Base-by-base conservation (phyloP, 192 early-diverging fungal species). In the Coemansia sp. region DNA sequence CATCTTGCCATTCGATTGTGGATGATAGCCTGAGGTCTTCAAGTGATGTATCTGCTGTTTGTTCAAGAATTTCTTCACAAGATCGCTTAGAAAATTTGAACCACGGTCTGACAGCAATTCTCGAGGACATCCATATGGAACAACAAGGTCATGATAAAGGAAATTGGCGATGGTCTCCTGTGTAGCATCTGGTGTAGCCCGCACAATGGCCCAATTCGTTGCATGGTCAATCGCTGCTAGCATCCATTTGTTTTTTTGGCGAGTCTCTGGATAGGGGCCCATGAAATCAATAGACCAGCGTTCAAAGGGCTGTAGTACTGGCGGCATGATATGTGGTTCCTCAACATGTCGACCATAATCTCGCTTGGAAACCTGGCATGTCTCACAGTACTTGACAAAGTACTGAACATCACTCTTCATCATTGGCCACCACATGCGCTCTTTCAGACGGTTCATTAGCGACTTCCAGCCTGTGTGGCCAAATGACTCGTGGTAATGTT, bases 261-360 rank as follows among this genome's bases (percentile, higher is more conserved):
- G 16, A 2, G 64, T 65, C 30, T 58, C 28, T 1, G 64, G 64
- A 20, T 58, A 65, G 5, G 27, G 29, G 29, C 64, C 64, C 47
- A 65, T 65, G 28, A 65, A 65, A 34, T 65, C 64, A 14, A 65
- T 49, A 3, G 24, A 20, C 64, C 64, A 65, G 3, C 47, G n/a
- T n/a, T 35, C 22, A 49, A 65, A 65, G 1, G 55, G 64, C 23
- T 48, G 55, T 6, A 58, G 23, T 18, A 18, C 9, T 19, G 48
- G 45, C 10, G 28, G 22, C 22, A 65, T 32, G 18, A 23, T 34
- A 20, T 57, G 64, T 18, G 57, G 39, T 23, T 46, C 39, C 22
- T 45, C 4, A 9, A 9, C 20, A 8, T 42, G 32, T 34, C 32
- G 10, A 9, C 57, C 45, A 22, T 59, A 45, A 18, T 24, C 57